Evolutionary conservation across 768 basidiomycete genomes (phyloP), one percentile per base, ranked within the genome.

Genomic region (Leccinum longicurvipes): DNA sequence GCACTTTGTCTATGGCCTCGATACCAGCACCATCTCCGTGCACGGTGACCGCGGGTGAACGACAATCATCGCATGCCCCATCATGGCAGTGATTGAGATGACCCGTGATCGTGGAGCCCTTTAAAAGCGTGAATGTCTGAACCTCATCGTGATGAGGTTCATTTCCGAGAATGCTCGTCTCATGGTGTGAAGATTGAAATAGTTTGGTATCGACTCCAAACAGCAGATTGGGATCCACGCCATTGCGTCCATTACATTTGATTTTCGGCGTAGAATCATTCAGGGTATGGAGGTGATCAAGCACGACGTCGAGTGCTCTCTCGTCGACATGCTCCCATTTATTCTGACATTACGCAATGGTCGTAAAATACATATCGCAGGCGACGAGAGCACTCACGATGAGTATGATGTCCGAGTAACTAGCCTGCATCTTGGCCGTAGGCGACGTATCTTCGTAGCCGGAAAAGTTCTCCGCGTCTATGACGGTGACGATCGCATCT

Each of bases 361-460:
- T 60, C 27, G 60, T 28, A n/a, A n/a, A 21, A 49, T 36, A 45
- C 24, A 36, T 8, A 50, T n/a, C 24, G 51, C 56, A 45, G 23
- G 2, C 23, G n/a, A 28, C 25, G 32, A 28, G 24, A 19, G 5
- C 12, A 77, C 86, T 56, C 57, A 91, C 90, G 52, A 98, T 82
- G 27, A 98, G 76, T 55, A 98, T 83, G 36, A 95, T 78, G 68
- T 98, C 95, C 3, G 94, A 93, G 69, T 96, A 98, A 66, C 88
- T 89, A n/a, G 95, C 91, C 75, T 92, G 87, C 86, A 96, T 93
- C 68, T 84, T 91, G 21, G 94, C 93, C 1, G 94, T 95, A 0
- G 91, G 87, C 7, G 89, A 92, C 0, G 84, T 87, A 67, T 98
- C 95, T 66, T 97, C 94, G 70, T 97, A 97, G 3, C 94, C 94